Evolutionary conservation across 768 basidiomycete species (phyloP).

Genomic region (Boletus fagicola): DNA sequence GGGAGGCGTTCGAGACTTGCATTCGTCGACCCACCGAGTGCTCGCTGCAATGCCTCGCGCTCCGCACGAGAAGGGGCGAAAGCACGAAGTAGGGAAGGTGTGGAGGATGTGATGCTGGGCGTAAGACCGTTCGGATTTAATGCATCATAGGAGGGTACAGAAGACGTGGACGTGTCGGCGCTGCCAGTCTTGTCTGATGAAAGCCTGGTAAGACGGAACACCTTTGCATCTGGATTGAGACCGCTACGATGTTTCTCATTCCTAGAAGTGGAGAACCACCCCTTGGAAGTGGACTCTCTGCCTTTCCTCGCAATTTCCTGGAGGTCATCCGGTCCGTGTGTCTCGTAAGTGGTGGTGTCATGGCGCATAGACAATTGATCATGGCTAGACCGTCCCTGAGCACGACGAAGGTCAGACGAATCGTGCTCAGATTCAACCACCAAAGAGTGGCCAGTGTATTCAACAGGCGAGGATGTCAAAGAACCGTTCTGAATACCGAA

Average conservation of each 20-base stretch:
- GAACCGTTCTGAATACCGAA: slow-evolving; percentile 15
- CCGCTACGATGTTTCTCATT: slow-evolving; percentile 59
- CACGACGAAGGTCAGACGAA: slow-evolving; percentile 45
- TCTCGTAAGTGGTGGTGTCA: slow-evolving; percentile 37
- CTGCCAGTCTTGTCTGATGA: slow-evolving; percentile 13
- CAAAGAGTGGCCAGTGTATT: slow-evolving; percentile 33
- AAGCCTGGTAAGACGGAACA: slow-evolving; percentile 56
- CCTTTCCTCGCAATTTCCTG: slow-evolving; percentile 12
- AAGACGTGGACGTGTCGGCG: slow-evolving; percentile 12
- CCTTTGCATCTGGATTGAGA: slow-evolving; percentile 85
- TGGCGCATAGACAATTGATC: slow-evolving; percentile 28
- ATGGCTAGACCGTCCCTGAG: slow-evolving; percentile 10
- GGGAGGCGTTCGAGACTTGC: slow-evolving; percentile 75
- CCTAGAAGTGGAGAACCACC: slow-evolving; percentile 46
- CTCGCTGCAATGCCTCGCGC: slow-evolving; percentile 79
- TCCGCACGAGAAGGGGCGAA: slow-evolving; percentile 89
- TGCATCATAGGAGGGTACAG: slow-evolving; percentile 43
- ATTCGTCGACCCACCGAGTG: slow-evolving; percentile 71
- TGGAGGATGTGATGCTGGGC: slow-evolving; percentile 39
- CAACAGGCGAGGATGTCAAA: slow-evolving; percentile 43
- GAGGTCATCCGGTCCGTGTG: slow-evolving; percentile 17
- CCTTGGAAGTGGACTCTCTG: slow-evolving; percentile 36
- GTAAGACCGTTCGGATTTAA: slow-evolving; percentile 61
- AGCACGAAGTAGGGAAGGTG: slow-evolving; percentile 62
- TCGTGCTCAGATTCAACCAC: slow-evolving; percentile 40